phyloP scores from a whole-genome alignment of 495 filamentous ascomycete genomes.

The Friedmanniomyces endolithicus region DNA sequence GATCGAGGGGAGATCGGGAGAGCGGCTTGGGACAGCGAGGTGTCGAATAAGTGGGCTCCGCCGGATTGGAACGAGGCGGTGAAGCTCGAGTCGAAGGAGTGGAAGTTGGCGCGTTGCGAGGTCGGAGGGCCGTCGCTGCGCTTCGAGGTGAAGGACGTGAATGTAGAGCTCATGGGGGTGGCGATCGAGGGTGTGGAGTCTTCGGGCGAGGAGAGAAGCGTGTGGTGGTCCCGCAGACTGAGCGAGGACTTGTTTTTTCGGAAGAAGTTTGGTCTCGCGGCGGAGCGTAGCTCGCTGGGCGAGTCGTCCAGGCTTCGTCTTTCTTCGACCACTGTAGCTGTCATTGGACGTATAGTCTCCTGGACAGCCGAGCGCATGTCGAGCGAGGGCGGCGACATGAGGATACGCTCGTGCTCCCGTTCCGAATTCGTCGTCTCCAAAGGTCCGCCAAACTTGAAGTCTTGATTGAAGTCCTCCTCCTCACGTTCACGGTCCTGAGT shows the following conservation, averaged over 20 bases:
- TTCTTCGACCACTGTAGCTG: conserved; percentile 6
- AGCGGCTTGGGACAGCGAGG: conserved; percentile 59
- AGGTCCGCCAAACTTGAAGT: conserved; percentile 11
- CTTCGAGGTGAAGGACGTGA: conserved; percentile 40
- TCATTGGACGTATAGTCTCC: background rate
- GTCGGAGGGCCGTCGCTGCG: conserved; percentile 6
- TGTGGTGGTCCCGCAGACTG: conserved; percentile 54
- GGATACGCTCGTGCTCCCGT: conserved; percentile 26
- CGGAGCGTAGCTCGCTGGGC: conserved; percentile 17
- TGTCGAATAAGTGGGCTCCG: conserved; percentile 75
- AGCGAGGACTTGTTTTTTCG: conserved; percentile 70
- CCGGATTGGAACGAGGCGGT: conserved; percentile 42
- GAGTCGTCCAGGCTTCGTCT: conserved; percentile 12
- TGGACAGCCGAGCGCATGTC: conserved; percentile 31
- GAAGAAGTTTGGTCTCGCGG: conserved; percentile 38
- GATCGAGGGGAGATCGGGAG: conserved; percentile 43
- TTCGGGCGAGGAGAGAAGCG: conserved; percentile 65
- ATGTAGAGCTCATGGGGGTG: conserved; percentile 59
- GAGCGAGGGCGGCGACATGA: conserved; percentile 24
- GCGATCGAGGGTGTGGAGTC: conserved; percentile 50
- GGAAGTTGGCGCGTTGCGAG: conserved; percentile 42
- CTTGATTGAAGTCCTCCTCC: background rate
- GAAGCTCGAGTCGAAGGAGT: conserved; percentile 40
- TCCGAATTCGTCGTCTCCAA: conserved; percentile 2
- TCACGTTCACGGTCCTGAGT: background rate